Conservation (phyloP, 2,329 filamentous ascomycete genomes). For the Elsinoe australis region DNA sequence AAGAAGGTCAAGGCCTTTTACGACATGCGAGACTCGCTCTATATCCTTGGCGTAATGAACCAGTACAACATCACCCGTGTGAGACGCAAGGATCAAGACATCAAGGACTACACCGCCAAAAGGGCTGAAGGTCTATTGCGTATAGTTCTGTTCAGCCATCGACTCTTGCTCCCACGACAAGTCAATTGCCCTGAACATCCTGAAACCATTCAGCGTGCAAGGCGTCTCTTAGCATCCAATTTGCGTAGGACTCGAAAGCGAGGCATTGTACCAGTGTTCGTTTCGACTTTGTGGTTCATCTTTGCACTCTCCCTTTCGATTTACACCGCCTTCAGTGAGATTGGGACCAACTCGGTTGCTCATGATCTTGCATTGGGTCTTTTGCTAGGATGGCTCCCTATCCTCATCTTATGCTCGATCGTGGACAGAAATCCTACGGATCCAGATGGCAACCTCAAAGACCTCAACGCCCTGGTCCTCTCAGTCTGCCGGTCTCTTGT, state of each 20-base stretch:
- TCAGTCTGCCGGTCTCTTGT: conserved; percentile 30
- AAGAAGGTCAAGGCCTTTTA: conserved; percentile 27
- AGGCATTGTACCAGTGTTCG: conserved; percentile 36
- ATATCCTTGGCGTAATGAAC: conserved; percentile 39
- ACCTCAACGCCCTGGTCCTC: conserved; percentile 36
- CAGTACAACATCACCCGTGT: conserved; percentile 36
- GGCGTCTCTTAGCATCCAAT: conserved; percentile 33
- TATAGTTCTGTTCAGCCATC: conserved; percentile 36
- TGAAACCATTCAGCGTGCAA: conserved; percentile 27
- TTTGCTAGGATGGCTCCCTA: conserved; percentile 40
- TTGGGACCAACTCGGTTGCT: conserved; percentile 37
- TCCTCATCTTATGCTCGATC: conserved; percentile 39
- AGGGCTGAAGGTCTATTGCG: conserved; percentile 35
- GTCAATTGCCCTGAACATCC: background rate
- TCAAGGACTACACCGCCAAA: conserved; percentile 20
- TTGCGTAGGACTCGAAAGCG: conserved; percentile 36
- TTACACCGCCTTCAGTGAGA: conserved; percentile 30
- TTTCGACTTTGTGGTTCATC: conserved; percentile 39
- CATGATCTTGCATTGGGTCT: conserved; percentile 41
- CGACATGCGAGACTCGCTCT: conserved; percentile 39
- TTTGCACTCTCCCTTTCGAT: conserved; percentile 34
- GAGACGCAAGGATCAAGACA: conserved; percentile 19
- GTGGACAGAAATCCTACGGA: conserved; percentile 42
- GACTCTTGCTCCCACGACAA: conserved; percentile 23
- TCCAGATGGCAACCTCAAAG: conserved; percentile 33